phyloP scores from a whole-genome alignment of 257 asterid genomes.

The Primulina eburnea region DNA sequence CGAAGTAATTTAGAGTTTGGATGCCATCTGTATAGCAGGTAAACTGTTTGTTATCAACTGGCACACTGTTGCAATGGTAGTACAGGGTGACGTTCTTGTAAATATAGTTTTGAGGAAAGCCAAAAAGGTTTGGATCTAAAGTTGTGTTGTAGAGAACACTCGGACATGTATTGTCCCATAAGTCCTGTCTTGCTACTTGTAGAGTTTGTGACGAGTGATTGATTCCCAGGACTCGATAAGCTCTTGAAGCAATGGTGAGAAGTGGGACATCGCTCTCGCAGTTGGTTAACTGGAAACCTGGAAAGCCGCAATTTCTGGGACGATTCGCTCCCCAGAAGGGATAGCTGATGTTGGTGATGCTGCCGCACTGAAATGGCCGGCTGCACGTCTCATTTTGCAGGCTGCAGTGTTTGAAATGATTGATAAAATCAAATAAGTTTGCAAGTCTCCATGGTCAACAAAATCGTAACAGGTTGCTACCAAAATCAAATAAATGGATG shows the following conservation, averaged over 20 bases:
- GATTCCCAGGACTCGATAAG: constrained; percentile 22
- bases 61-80: constrained; percentile 22
- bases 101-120: background rate
- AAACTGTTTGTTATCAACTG: background rate
- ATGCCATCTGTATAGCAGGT: constrained; percentile 10
- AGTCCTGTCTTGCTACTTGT: constrained; percentile 34
- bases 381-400: constrained; percentile 3
- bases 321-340: constrained; percentile 38
- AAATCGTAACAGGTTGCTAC: no score
- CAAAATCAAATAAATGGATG: no score
- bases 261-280: constrained; percentile 18
- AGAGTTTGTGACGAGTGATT: background rate
- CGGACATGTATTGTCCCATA: constrained; percentile 22
- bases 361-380: constrained; percentile 19
- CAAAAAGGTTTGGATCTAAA: constrained; percentile 23
- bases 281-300: constrained; percentile 30
- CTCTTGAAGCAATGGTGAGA: background rate
- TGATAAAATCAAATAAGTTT: background rate
- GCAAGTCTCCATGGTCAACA: no score
- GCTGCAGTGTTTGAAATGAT: constrained; percentile 10
- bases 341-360: constrained; percentile 6
- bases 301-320: constrained; percentile 32
- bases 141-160: constrained; percentile 1
- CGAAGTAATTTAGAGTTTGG: background rate
- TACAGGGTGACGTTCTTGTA: constrained; percentile 26